Evolutionary conservation across 2,329 filamentous ascomycete genomes (phyloP).

Genomic region (Shiraia sp.): DNA sequence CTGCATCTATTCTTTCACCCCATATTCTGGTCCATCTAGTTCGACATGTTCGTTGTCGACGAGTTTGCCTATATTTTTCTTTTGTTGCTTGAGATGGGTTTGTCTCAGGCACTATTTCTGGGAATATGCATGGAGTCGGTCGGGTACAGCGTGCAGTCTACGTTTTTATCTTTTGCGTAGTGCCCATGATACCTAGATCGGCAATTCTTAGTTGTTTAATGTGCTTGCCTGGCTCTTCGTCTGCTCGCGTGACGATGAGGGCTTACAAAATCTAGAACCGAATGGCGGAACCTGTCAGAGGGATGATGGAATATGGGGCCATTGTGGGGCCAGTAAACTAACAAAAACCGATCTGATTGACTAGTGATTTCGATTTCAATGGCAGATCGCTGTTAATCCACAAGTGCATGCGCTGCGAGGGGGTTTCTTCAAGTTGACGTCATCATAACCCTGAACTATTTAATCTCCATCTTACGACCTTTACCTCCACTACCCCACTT

Average conservation of each 20-base stretch:
- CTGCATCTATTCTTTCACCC: conserved; percentile 7
- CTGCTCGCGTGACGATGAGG: background rate
- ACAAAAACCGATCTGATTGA: conserved; percentile 5
- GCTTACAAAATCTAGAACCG: background rate
- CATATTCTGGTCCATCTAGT: conserved; percentile 21
- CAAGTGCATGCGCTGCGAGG: conserved; percentile 11
- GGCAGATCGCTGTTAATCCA: background rate
- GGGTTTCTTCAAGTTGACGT: conserved; percentile 16
- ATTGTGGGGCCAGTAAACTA: conserved; percentile 1
- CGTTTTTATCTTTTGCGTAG: conserved; percentile 17
- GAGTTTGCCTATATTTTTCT: conserved; percentile 19
- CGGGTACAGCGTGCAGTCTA: conserved; percentile 18
- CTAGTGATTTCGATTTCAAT: background rate
- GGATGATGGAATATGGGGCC: too few relatives aligned
- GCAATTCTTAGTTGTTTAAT: conserved; percentile 19
- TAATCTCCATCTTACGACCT: conserved; percentile 13
- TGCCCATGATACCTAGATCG: conserved; percentile 21
- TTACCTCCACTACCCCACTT: conserved; percentile 7
- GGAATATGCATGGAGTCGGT: conserved; percentile 25
- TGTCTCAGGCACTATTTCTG: conserved; percentile 17
- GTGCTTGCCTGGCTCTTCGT: conserved; percentile 1
- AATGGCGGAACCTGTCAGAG: background rate
- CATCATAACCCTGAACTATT: conserved; percentile 14
- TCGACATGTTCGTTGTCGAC: conserved; percentile 19
- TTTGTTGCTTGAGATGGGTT: conserved; percentile 20